Evolutionary conservation across 441 rosid species (phyloP).

Genomic region (Theobroma grandiflorum): DNA sequence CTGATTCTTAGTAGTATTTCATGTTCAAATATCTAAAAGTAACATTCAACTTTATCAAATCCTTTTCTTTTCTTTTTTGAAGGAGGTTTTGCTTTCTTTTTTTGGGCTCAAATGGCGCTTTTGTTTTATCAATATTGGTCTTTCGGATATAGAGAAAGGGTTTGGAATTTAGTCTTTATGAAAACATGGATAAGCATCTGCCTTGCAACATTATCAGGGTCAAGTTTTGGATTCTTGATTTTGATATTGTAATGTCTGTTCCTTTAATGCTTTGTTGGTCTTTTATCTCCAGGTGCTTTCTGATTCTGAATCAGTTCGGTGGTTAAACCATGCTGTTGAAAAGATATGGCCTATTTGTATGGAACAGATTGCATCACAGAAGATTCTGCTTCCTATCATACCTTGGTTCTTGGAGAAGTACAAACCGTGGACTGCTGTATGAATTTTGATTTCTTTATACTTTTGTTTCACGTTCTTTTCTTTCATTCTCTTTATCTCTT

Average conservation of each 20-base stretch:
- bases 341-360: conserved; percentile 94
- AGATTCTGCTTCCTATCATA: conserved; percentile 84
- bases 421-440: conserved; percentile 96
- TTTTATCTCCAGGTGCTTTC: conserved; percentile 60
- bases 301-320: conserved; percentile 87
- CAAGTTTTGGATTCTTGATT: conserved; percentile 7
- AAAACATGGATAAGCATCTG: neutral
- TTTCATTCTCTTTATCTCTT: conserved; percentile 2
- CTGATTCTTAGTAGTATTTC: neutral
- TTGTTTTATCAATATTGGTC: neutral
- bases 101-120: neutral
- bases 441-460: conserved; percentile 29
- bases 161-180: neutral
- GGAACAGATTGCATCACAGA: conserved; percentile 91
- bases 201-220: conserved; percentile 7
- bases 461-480: neutral
- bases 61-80: conserved; percentile 4
- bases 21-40: neutral
- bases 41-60: neutral
- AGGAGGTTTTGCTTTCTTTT: neutral
- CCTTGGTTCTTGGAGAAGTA: conserved; percentile 98
- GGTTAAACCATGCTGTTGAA: conserved; percentile 88
- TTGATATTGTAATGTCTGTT: neutral
- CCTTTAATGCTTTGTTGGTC: conserved; percentile 21
- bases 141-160: neutral